Evolutionary conservation across 768 basidiomycete genomes (phyloP), one percentile per base, ranked within the genome.

Genomic region (Austroboletus eburneus): DNA sequence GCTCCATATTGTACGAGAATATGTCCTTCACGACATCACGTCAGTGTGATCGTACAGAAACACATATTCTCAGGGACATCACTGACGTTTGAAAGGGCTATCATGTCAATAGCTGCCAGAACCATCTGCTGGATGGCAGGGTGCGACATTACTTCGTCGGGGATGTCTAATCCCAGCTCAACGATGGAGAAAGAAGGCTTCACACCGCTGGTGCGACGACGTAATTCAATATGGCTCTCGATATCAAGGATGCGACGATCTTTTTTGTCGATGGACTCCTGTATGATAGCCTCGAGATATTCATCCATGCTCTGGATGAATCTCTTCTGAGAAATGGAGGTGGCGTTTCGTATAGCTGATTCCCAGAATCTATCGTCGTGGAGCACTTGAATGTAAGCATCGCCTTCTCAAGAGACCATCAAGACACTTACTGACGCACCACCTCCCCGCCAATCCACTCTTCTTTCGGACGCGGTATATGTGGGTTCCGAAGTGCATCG

Each of bases 81-180:
- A 47, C 52, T 55, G n/a, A 61, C 73, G 43, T 76, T 75, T 0
- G 42, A 61, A 4, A 71, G 45, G 10, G 65, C 58, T 9, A 75
- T 43, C 57, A 71, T 48, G 33, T 76, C 74, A 5, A 63, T 57
- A 20, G 59, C 46, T 16, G 57, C 38, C 1, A 46, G 39, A 0
- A 55, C 42, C 24, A 78, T 59, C 13, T 60, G 48, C 14, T 51
- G 43, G 5, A 79, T 53, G 9, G 59, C 45, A 0, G 73, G 70
- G 44, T 78, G 71, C 0, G 63, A 48, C 38, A 76, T 61, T 3
- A 73, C 65, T 3, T 70, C 60, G 16, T 74, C 68, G 65, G 73
- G 48, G 4, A 60, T 55, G 37, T 73, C 59, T 33, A 76, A 43
- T 1, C 59, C 50, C 4, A 70, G 49, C 18, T 74, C 65, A 35